Evolutionary conservation across 2,329 filamentous ascomycete genomes (phyloP).

Genomic region (Plenodomus tracheiphilus): DNA sequence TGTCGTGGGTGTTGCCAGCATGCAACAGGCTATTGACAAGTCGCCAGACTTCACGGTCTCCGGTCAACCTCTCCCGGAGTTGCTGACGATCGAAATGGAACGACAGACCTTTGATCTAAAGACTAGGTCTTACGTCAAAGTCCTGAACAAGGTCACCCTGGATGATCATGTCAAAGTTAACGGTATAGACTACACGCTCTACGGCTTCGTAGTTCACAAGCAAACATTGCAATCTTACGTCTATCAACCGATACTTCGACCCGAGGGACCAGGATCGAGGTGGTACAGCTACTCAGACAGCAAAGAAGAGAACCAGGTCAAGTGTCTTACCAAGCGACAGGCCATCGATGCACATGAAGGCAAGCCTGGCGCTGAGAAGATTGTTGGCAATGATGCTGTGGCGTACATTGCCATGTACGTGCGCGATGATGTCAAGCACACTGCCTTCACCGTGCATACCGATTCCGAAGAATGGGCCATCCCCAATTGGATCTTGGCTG

Average conservation of each 20-base stretch:
- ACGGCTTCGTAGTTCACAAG: slow-evolving; percentile 63
- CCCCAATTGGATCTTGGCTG: slow-evolving; percentile 43
- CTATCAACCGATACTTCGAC: slow-evolving; percentile 64
- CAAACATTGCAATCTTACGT: slow-evolving; percentile 61
- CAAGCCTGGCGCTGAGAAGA: slow-evolving; percentile 40
- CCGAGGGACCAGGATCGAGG: slow-evolving; percentile 57
- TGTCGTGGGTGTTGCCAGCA: slow-evolving; percentile 39
- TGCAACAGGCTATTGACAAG: slow-evolving; percentile 49
- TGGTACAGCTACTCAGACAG: slow-evolving; percentile 65
- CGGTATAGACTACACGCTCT: slow-evolving; percentile 57
- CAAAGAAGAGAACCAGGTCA: slow-evolving; percentile 57
- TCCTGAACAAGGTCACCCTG: slow-evolving; percentile 59
- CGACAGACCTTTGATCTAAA: slow-evolving; percentile 60
- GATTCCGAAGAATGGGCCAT: slow-evolving; percentile 54
- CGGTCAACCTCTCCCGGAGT: slow-evolving; percentile 46
- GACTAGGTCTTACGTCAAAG: slow-evolving; percentile 60
- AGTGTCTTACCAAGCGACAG: slow-evolving; percentile 59
- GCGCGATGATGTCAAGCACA: slow-evolving; percentile 51
- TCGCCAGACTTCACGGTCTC: slow-evolving; percentile 28
- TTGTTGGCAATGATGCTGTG: slow-evolving; percentile 51
- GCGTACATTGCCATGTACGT: slow-evolving; percentile 62
- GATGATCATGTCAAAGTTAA: slow-evolving; percentile 58
- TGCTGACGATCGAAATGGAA: slow-evolving; percentile 60
- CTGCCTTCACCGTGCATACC: slow-evolving; percentile 46
- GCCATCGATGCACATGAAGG: slow-evolving; percentile 58